Evolutionary conservation across 495 filamentous ascomycete genomes (phyloP).

Genomic region (Lasiosphaeria miniovina): DNA sequence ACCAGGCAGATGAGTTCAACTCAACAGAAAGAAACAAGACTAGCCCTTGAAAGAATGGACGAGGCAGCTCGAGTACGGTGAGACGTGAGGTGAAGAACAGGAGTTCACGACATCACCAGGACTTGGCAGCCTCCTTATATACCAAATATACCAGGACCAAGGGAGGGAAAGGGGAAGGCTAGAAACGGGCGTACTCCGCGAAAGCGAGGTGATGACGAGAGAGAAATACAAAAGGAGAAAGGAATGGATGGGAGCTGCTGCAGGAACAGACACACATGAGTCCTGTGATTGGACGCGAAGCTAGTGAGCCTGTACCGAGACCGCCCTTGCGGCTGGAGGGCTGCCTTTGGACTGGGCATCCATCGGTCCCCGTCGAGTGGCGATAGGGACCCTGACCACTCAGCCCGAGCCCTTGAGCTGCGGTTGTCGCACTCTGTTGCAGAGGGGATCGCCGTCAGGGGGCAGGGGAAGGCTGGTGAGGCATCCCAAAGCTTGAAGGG

Average conservation of each 20-base stretch:
- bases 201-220: conserved; percentile 2
- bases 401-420: conserved; percentile 26
- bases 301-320: conserved; percentile 9
- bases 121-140: conserved; percentile 26
- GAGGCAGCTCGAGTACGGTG: conserved; percentile 28
- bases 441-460: conserved; percentile 18
- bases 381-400: conserved; percentile 32
- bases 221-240: conserved; percentile 10
- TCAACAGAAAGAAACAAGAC: conserved; percentile 29
- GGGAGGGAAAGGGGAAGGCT: conserved; percentile 14
- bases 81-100: conserved; percentile 7
- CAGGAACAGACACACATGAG: conserved; percentile 15
- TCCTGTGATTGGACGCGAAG: conserved; percentile 19
- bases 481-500: conserved; percentile 3
- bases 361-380: conserved; percentile 13
- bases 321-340: conserved; percentile 9
- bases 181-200: conserved; percentile 10
- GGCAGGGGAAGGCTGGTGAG: conserved; percentile 6
- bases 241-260: conserved; percentile 19
- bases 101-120: conserved; percentile 9
- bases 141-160: conserved; percentile 9
- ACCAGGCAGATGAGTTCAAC: conserved; percentile 34
- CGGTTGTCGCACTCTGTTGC: conserved; percentile 28
- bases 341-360: conserved; percentile 12
- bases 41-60: conserved; percentile 36